Evolutionary conservation across 1,139 yeast genomes (phyloP).

Genomic region (Pneumocystis murina): DNA sequence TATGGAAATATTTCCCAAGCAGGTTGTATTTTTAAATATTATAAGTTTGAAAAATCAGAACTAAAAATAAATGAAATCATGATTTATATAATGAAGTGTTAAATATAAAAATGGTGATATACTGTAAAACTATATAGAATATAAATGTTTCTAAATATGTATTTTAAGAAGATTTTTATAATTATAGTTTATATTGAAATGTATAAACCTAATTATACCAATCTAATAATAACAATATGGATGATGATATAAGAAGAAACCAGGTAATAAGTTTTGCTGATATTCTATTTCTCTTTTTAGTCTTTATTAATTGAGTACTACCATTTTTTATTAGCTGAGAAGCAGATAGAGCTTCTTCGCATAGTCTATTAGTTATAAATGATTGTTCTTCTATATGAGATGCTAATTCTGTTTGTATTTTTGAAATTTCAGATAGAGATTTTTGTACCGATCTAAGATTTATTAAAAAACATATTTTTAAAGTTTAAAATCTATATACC

Average conservation of each 20-base stretch:
- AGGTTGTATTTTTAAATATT: no score
- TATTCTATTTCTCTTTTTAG: slow-evolving; percentile 42
- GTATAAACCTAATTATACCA: neutral
- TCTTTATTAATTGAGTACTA: slow-evolving; percentile 54
- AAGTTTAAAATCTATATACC: slow-evolving; percentile 14
- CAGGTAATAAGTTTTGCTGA: slow-evolving; percentile 4
- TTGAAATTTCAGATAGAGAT: slow-evolving; percentile 66
- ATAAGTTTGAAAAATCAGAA: neutral
- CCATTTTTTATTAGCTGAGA: slow-evolving; percentile 58
- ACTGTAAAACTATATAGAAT: neutral
- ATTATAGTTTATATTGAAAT: neutral
- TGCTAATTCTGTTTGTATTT: slow-evolving; percentile 62
- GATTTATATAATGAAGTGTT: neutral
- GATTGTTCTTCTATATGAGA: slow-evolving; percentile 64
- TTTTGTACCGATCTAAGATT: slow-evolving; percentile 47
- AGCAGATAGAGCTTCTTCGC: slow-evolving; percentile 58
- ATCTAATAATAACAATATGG: slow-evolving; percentile 9
- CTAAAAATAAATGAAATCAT: neutral
- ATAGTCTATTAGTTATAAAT: slow-evolving; percentile 49
- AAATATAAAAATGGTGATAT: neutral
- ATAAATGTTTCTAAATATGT: neutral
- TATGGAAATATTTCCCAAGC: neutral
- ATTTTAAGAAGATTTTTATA: neutral
- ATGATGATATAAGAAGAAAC: slow-evolving; percentile 7
- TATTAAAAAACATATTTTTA: neutral